A percentile compares a stretch with the other conserved stretches of the same genome.
phyloP scores from a whole-genome alignment of 192 early-diverging fungal species.

The Backusella psychrophila region DNA sequence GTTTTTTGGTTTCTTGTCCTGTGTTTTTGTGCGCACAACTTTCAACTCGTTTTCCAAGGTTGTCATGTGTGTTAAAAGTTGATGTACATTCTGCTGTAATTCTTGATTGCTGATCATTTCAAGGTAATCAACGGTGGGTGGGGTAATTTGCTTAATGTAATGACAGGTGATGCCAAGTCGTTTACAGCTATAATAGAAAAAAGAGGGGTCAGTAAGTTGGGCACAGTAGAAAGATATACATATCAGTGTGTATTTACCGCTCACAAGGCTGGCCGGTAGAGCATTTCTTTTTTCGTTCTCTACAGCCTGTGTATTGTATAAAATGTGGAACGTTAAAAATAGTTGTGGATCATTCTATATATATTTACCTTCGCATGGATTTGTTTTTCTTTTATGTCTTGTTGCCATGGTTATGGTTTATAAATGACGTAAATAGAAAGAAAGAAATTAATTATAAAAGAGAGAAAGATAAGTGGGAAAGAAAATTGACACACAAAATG shows the following conservation, averaged over 20 bases:
- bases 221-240: no score
- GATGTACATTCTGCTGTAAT: not conserved
- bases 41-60: conserved; percentile 5
- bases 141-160: conserved; percentile 2
- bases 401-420: not conserved
- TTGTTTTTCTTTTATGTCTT: conserved; percentile 1
- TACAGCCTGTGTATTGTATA: not conserved
- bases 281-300: conserved; percentile 23
- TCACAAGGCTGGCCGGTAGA: conserved; percentile 1
- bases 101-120: conserved; percentile 8
- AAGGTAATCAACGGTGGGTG: not conserved
- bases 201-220: no score
- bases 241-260: not conserved
- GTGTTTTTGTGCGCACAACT: not conserved
- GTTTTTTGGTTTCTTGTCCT: not conserved
- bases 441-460: not conserved
- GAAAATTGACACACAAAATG: not conserved
- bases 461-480: not conserved
- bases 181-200: not conserved
- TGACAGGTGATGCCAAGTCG: conserved; percentile 10
- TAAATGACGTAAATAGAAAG: not conserved
- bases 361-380: conserved; percentile 12
- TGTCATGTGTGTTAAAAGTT: not conserved
- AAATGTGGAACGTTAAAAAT: not conserved
- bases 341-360: not conserved